Evolutionary conservation across 306 rosid species (phyloP), one percentile per base, ranked within the genome.

Genomic region (Hippophae rhamnoides): DNA sequence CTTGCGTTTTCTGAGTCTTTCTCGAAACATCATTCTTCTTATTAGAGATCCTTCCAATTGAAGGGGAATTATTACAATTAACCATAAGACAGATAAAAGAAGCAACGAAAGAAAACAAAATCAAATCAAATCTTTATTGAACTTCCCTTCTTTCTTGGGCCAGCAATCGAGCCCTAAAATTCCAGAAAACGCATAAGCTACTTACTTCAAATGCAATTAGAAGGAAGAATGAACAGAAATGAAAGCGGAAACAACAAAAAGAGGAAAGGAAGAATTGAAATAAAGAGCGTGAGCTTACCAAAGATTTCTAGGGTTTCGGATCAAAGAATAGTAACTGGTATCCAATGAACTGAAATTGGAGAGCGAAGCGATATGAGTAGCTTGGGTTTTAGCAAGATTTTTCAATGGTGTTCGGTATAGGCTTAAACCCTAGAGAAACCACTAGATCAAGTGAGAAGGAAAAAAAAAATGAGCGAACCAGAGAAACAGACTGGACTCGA

Each of bases 401-500:
- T 64, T 41, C 41, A 7, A 11, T 31, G 38, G 38, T 31, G 38
- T 31, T 31, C 5, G 38, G 38, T 31, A 31, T 2, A 53, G 40
- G 56, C 55, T 56, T 61, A 56, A 72, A 61, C 77, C 72, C 72
- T 68, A 50, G 68, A 66, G 45, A 66, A 72, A 58, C 56, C 68
- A 13, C 61, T 43, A 49, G 72, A 67, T 67, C 61, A 51, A 66
- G 27, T 38, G 57, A 6, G 57, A 31, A 54, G 7, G 23, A 8
- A 1, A 52, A 9, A 43, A 1, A 10, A 23, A 43, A 6, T 25
- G 4, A 25, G 7, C 23, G 7, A 8, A 31, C 38, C 43, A 6
- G 47, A 57, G 11, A 3, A 7, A 27, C 4, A 3, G 5, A 31
- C 61, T 10, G 5, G 42, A 26, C n/a, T 38, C 54, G 50, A 9